Evolutionary conservation across 2,329 filamentous ascomycete species (phyloP), one percentile per base, ranked within the genome.

Genomic region (Xylaria sp.): DNA sequence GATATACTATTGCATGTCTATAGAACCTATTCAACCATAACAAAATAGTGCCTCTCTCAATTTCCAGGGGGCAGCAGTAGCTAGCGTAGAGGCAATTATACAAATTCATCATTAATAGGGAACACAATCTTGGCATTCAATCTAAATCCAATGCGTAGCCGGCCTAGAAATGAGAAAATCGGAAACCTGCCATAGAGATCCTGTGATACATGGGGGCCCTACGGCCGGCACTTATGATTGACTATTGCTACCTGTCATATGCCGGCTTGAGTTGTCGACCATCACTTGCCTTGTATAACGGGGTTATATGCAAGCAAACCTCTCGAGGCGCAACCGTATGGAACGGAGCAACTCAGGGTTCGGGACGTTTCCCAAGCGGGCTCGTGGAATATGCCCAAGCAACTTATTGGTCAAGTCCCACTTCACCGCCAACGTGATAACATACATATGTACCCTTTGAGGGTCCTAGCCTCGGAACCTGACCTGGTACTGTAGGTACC

Each of bases 201-300:
- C 20, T 7, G 52, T 39, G 32, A 56, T 30, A 59, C 8, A 18
- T 20, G n/a, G 41, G 23, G 15, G 34, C 20, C 10, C 52, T 32
- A 46, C 30, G 12, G 59, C 30, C 48, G 28, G 46, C 39, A 57
- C 15, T 48, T 23, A 13, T 56, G 20, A 43, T 48, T 48, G 20
- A 9, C 4, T 30, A 20, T 62, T 34, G 34, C 30, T 58, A 63
- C 63, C 50, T 57, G 52, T 66, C 53, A 66, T 59, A 46, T 66
- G 52, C 34, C n/a, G 28, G 34, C 30, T 52, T 25, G 10, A 36
- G 50, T 53, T 15, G 18, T 28, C 46, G 39, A 12, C 41, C 18
- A 55, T 53, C 15, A 46, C n/a, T 56, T 48, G 2, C 34, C 36
- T 46, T 28, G 20, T 32, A 45, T 34, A 45, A 36, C 36, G 18